Evolutionary conservation across 2,329 filamentous ascomycete genomes (phyloP), one percentile per base, ranked within the genome.

Genomic region (Pyrenochaeta sp.): DNA sequence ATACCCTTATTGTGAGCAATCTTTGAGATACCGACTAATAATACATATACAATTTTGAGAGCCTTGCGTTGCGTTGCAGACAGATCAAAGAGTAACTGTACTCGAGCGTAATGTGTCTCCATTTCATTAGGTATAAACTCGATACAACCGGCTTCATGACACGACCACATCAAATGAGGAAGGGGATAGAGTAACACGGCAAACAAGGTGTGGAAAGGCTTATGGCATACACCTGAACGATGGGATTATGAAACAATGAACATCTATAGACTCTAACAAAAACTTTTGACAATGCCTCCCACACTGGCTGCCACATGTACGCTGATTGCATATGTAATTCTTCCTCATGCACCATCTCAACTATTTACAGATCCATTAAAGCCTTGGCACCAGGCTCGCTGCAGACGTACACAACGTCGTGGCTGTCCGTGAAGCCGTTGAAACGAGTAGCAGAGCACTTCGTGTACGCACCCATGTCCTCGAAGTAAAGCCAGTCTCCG

Each of bases 401-500:
- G 75, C 90, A 96, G 66, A 98, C 90, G 74, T 98, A 98, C 62
- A 98, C 88, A 60, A 96, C 90, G 69, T 97, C 90, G 76, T 99
- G 95, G 66, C 87, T 84, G 78, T 98, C 91, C 49, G 88, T 90
- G 79, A 98, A 99, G 60, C 95, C 95, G 67, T 99, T 99, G 88
- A 99, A 99, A 72, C 90, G 88, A 51, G 95, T 99, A 60, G 95
- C 94, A 55, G 92, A 97, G 83, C 94, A 98, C 83, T 93, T 96
- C 67, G 95, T 98, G 78, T 99, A 99, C 20, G 95, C 94, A 49
- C 95, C 95, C 95, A 99, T 99, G 58, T 97, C 87, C 80, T 97
- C 92, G 78, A 99, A 99, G 81, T 96, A 99, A 49, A 99, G 83
- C 95, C 95, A 99, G 77, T 99, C 95, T 46, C 95, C 95, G 7